phyloP scores from a whole-genome alignment of 345 rosid genomes.

The Draba incana region DNA sequence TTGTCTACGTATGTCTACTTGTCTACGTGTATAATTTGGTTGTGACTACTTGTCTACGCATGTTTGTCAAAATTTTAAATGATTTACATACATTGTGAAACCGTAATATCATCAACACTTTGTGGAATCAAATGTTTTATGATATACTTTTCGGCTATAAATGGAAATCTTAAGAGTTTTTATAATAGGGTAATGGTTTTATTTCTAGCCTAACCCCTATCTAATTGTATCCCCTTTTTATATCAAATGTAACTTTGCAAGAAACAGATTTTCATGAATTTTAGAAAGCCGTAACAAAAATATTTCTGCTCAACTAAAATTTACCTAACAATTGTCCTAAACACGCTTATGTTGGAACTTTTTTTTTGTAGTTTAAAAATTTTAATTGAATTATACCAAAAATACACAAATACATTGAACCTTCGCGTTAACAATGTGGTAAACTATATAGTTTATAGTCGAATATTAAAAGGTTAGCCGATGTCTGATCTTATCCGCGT shows the following conservation, averaged over 20 bases:
- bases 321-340: conserved; percentile 19
- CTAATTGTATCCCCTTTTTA: neutral
- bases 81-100: neutral
- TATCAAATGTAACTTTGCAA: neutral
- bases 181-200: neutral
- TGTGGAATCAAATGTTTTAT: neutral
- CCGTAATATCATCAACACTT: neutral
- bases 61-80: neutral
- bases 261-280: neutral
- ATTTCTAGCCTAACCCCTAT: conserved; percentile 3
- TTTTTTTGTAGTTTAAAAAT: neutral
- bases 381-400: neutral
- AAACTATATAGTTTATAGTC: no score
- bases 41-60: conserved; percentile 20
- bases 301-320: conserved; percentile 24
- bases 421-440: no score
- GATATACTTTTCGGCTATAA: no score
- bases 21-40: conserved; percentile 15
- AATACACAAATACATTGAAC: neutral
- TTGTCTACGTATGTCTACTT: neutral
- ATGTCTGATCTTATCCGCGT: no score
- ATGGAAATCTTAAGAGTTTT: neutral
- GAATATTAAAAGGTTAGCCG: no score
- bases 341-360: neutral
- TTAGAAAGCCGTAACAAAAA: neutral